Evolutionary conservation across 1,284 basidiomycete species (phyloP), one percentile per base, ranked within the genome.

Genomic region (Lentinula novae-zelandiae): DNA sequence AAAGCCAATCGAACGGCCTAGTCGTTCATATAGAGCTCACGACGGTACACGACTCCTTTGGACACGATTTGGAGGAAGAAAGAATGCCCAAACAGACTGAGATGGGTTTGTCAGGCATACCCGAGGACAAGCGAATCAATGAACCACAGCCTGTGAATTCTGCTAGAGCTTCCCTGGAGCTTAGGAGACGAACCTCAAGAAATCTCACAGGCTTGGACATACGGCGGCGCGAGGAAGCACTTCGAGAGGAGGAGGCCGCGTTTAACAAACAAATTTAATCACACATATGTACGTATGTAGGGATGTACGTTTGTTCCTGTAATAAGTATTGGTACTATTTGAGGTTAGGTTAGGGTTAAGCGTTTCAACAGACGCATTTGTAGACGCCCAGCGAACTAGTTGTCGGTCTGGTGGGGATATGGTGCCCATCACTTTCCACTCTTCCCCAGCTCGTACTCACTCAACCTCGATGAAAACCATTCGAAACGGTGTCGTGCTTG

Each of bases 11-110:
- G 33, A 8, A 33, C 13, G 22, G 49, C 36, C 17, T 50, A 17
- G 34, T 58, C 2, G 57, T 60, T 40, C 59, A 56, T 34, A 50
- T 60, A 13, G 59, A 60, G 39, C 53, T 60, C 6, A 38, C 59
- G 12, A 56, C 59, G 8, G 53, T 60, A 46, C 44, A 34, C 2
- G 42, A 54, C 1, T 20, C 36, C n/a, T 38, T 38, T 15, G 46
- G 22, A 12, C 17, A 17, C n/a, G 57, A 31, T 9, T 8, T 15
- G 10, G 54, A 57, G 5, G 33, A 39, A 13, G 38, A 22, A n/a
- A 31, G 34, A 20, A 2, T 3, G 0, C 46, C 48, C 12, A 49
- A 58, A 33, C 17, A 57, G 8, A 46, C n/a, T 17, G 57, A 51
- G 10, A 13, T 51, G 39, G 36, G 20, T 27, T 34, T 53, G 2